Percentiles rank a stretch among this genome's conserved stretches.
phyloP scores from a whole-genome alignment of 768 basidiomycete species.

The Phylloporus sp. region DNA sequence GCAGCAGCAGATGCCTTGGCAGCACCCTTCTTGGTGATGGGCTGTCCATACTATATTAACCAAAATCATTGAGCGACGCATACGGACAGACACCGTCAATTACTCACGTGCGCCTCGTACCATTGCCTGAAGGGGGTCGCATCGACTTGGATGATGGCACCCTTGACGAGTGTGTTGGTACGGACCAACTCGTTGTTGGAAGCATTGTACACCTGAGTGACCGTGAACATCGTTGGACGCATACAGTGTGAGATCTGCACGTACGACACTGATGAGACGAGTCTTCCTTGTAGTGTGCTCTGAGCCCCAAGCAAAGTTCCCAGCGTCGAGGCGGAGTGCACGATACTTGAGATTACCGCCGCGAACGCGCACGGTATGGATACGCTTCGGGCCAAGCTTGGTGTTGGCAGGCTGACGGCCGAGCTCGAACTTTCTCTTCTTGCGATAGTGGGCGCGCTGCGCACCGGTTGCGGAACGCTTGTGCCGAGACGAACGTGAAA shows the following conservation, averaged over 20 bases:
- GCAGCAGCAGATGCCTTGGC: constrained; percentile 50
- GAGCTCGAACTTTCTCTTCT: constrained; percentile 99
- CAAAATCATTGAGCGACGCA: constrained; percentile 1
- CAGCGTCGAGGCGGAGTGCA: constrained; percentile 91
- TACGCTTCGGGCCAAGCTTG: constrained; percentile 91
- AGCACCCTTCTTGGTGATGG: constrained; percentile 80
- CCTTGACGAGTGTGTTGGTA: constrained; percentile 98
- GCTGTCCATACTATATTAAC: constrained; percentile 76
- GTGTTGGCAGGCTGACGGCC: constrained; percentile 98
- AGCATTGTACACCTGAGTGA: constrained; percentile 85
- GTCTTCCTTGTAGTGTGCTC: constrained; percentile 95
- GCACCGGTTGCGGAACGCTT: constrained; percentile 93
- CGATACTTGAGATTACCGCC: constrained; percentile 95
- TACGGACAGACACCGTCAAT: background rate
- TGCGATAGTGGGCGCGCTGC: constrained; percentile 93
- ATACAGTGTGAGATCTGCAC: constrained; percentile 33
- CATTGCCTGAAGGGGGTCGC: constrained; percentile 99
- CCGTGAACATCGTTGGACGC: constrained; percentile 4
- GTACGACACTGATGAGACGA: constrained; percentile 90
- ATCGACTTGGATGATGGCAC: constrained; percentile 94
- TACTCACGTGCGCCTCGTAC: constrained; percentile 95
- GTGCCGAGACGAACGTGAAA: constrained; percentile 94
- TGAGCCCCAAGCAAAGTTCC: constrained; percentile 99
- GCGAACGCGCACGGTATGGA: constrained; percentile 92
- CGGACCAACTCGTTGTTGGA: constrained; percentile 99